Evolutionary conservation across 345 rosid genomes (phyloP).

Genomic region (Melaleuca alternifolia): DNA sequence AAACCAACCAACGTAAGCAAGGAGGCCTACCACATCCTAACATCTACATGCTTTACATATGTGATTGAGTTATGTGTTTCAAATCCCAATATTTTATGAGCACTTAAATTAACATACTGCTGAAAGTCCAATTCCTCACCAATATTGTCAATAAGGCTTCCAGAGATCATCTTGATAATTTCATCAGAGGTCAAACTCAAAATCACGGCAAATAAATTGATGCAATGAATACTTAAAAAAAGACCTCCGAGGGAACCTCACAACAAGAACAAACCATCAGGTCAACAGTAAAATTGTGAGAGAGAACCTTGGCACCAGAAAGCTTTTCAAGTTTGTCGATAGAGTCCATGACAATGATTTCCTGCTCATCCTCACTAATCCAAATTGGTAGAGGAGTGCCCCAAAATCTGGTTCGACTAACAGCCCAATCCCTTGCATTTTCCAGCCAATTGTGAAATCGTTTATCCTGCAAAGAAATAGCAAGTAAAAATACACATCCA

Average conservation of each 20-base stretch:
- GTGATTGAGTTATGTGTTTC: neutral
- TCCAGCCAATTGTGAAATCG: conserved; percentile 99
- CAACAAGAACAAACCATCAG: neutral
- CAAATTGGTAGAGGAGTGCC: conserved; percentile 98
- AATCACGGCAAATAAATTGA: neutral
- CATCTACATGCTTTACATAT: neutral
- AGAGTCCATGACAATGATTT: conserved; percentile 71
- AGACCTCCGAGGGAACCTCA: neutral
- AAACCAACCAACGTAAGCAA: neutral
- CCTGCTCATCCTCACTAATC: conserved; percentile 84
- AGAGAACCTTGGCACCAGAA: conserved; percentile 78
- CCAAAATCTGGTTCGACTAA: conserved; percentile 98
- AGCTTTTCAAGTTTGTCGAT: conserved; percentile 77
- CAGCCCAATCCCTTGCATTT: conserved; percentile 98
- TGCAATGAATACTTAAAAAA: neutral
- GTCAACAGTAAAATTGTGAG: neutral
- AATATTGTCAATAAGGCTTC: neutral
- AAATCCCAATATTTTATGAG: neutral
- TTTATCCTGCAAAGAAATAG: conserved; percentile 50
- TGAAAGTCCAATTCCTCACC: neutral
- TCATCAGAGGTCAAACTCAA: neutral
- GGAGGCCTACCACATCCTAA: neutral
- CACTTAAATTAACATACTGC: neutral
- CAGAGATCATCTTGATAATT: neutral
- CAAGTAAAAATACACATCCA: neutral